Percentiles rank a stretch among this genome's conserved stretches.
Evolutionary conservation across 352 stramenopile genomes (phyloP).

Genomic region (Globisporangium splendens): DNA sequence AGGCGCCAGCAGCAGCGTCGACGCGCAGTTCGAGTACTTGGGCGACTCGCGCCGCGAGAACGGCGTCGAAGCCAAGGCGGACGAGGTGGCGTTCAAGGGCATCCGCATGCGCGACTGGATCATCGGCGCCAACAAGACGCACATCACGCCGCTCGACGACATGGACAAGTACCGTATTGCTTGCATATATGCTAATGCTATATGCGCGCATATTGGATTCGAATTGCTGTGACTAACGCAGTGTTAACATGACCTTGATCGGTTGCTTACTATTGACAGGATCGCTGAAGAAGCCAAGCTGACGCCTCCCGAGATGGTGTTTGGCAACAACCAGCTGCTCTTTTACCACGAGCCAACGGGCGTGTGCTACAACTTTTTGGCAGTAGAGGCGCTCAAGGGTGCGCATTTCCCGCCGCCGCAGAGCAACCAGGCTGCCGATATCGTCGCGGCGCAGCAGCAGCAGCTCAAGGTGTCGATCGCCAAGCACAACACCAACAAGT

Average conservation of each 20-base stretch:
- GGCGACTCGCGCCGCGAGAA: constrained; percentile 48
- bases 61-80: constrained; percentile 32
- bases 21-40: constrained; percentile 30
- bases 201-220: too few species aligned
- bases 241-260: not conserved
- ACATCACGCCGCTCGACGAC: constrained; percentile 74
- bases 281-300: constrained; percentile 59
- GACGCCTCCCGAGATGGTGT: constrained; percentile 85
- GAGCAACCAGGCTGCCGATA: constrained; percentile 38
- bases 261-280: constrained; percentile 18
- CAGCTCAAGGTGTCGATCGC: constrained; percentile 79
- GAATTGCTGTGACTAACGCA: too few species aligned
- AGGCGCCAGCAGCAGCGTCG: not conserved
- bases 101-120: constrained; percentile 61
- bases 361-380: constrained; percentile 75
- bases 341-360: constrained; percentile 67
- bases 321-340: constrained; percentile 79
- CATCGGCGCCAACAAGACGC: constrained; percentile 77
- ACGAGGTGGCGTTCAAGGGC: constrained; percentile 67
- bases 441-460: constrained; percentile 66
- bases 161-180: constrained; percentile 46
- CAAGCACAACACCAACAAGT: constrained; percentile 81
- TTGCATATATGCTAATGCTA: not conserved
- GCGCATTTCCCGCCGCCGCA: constrained; percentile 51
- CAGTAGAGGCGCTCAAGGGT: constrained; percentile 69